Evolutionary conservation across 768 basidiomycete genomes (phyloP).

Genomic region (Tulasnella sp.): DNA sequence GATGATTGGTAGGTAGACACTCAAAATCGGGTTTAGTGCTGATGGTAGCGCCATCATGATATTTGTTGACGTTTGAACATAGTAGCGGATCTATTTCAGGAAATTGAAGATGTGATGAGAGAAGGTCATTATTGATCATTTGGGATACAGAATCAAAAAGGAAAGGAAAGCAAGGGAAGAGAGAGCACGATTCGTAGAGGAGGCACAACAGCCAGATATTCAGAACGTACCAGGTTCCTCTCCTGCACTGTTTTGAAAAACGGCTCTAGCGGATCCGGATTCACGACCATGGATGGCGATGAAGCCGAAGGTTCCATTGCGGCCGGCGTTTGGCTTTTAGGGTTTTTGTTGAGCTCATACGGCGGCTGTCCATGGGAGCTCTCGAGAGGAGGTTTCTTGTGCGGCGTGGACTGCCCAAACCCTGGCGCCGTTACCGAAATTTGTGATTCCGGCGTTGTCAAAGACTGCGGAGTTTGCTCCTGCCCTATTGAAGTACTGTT

Average conservation of each 20-base stretch:
- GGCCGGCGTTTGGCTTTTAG: background rate
- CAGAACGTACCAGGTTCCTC: slow-evolving; percentile 37
- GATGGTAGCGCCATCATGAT: slow-evolving; percentile 52
- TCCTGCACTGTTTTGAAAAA: slow-evolving; percentile 38
- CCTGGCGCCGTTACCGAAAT: slow-evolving; percentile 29
- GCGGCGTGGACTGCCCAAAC: slow-evolving; percentile 33
- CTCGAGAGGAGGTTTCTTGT: background rate
- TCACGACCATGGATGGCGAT: slow-evolving; percentile 5
- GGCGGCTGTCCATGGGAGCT: background rate
- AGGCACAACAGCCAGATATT: slow-evolving; percentile 21
- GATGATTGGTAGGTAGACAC: slow-evolving; percentile 50
- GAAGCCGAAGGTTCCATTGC: background rate
- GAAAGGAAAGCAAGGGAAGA: background rate
- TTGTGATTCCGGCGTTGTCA: slow-evolving; percentile 30
- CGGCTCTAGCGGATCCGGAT: slow-evolving; percentile 38
- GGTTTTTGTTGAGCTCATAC: background rate
- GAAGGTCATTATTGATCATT: background rate
- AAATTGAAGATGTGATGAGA: slow-evolving; percentile 32
- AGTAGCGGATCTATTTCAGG: slow-evolving; percentile 48
- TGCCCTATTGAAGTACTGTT: background rate
- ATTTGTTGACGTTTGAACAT: slow-evolving; percentile 53
- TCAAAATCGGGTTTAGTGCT: slow-evolving; percentile 51
- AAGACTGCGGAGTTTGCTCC: background rate
- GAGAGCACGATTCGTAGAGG: background rate
- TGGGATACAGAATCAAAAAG: background rate